These are phyloP conservation scores for Xylaria bambusicola DNA, from an alignment of 495 filamentous ascomycete species.

Conservation along the genomic window DNA sequence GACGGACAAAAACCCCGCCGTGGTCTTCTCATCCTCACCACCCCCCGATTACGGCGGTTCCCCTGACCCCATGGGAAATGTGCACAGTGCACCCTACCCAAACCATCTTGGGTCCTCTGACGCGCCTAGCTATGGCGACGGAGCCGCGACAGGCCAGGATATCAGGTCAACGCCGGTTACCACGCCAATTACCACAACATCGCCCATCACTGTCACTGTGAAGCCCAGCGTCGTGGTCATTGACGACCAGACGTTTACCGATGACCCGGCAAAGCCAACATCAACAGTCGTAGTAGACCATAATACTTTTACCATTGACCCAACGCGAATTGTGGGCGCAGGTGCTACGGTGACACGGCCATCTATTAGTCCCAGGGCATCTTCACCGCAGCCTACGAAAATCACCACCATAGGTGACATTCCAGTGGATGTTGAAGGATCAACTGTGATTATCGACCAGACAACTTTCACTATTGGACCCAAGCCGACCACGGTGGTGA, in stretches of 20 bases:
- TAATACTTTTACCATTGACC: conserved; percentile 47
- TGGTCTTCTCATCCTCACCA: conserved; percentile 41
- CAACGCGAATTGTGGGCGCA: conserved; percentile 41
- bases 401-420: conserved; percentile 47
- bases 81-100: conserved; percentile 17
- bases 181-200: background rate
- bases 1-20: conserved; percentile 53
- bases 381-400: conserved; percentile 27
- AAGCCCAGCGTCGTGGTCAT: conserved; percentile 46
- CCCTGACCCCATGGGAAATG: conserved; percentile 21
- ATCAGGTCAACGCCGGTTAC: conserved; percentile 22
- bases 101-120: conserved; percentile 29
- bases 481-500: conserved; percentile 34
- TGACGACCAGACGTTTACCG: conserved; percentile 42
- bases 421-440: conserved; percentile 42
- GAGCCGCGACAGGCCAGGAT: conserved; percentile 13
- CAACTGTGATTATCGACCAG: conserved; percentile 47
- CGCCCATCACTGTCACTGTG: conserved; percentile 40
- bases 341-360: conserved; percentile 44
- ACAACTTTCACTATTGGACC: conserved; percentile 45
- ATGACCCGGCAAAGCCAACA: conserved; percentile 36
- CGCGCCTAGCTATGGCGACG: conserved; percentile 37
- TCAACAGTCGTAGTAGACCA: conserved; percentile 42
- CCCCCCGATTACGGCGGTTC: conserved; percentile 47
- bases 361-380: conserved; percentile 25